phyloP scores from a whole-genome alignment of 208 protist genomes.

The Perkinsela sp. region DNA sequence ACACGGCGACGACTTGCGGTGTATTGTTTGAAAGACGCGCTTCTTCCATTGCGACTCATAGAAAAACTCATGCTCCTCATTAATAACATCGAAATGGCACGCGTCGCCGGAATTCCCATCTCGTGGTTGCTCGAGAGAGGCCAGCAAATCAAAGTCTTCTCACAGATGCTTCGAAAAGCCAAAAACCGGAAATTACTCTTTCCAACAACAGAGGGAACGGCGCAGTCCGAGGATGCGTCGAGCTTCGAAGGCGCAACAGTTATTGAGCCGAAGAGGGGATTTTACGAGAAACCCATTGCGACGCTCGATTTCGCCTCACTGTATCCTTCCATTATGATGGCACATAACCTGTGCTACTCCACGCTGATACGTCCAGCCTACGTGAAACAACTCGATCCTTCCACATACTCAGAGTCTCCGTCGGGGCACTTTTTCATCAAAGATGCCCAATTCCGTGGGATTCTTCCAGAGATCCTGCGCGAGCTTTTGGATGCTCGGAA shows the following conservation, averaged over 20 bases:
- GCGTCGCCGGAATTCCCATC: slow-evolving; percentile 94
- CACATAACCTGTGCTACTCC: slow-evolving; percentile 99
- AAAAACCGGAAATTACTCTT: slow-evolving; percentile 38
- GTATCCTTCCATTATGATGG: slow-evolving; percentile 99
- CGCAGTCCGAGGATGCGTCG: slow-evolving; percentile 10
- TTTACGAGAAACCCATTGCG: slow-evolving; percentile 79
- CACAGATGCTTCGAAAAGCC: slow-evolving; percentile 58
- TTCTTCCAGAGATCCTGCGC: slow-evolving; percentile 60
- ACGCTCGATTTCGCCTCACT: slow-evolving; percentile 97
- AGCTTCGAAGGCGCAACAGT: slow-evolving; percentile 91
- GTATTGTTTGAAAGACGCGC: slow-evolving; percentile 95
- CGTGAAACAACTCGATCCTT: slow-evolving; percentile 3
- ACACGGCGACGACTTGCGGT: slow-evolving; percentile 84
- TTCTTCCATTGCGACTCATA: slow-evolving; percentile 79
- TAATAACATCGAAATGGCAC: slow-evolving; percentile 96
- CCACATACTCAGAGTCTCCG: slow-evolving; percentile 1
- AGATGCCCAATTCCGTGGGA: slow-evolving; percentile 11
- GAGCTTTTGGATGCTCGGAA: slow-evolving; percentile 64
- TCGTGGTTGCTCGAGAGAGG: slow-evolving; percentile 79
- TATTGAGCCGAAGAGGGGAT: slow-evolving; percentile 84
- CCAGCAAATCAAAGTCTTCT: slow-evolving; percentile 94
- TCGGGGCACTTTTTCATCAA: slow-evolving; percentile 42
- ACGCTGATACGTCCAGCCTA: slow-evolving; percentile 25
- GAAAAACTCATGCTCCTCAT: slow-evolving; percentile 93
- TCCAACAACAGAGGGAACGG: slow-evolving; percentile 30